phyloP scores from a whole-genome alignment of 2,329 filamentous ascomycete species.

The Fusarium marasasianum region DNA sequence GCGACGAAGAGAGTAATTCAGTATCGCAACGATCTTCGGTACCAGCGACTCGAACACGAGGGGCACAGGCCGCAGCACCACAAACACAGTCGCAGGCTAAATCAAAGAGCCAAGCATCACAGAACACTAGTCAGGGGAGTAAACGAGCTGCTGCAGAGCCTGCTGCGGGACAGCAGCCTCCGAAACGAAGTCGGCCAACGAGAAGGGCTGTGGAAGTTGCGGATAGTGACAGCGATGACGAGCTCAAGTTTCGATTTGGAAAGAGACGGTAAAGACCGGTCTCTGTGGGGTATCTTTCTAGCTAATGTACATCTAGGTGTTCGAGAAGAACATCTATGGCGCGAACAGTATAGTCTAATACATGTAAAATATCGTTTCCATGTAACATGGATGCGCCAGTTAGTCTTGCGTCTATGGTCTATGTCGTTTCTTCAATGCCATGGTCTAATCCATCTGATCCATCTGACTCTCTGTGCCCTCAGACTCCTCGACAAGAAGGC shows the following conservation, averaged over 20 bases:
- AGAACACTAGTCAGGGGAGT: slow-evolving; percentile 41
- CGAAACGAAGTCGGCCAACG: slow-evolving; percentile 47
- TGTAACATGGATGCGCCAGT: neutral
- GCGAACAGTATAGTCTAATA: slow-evolving; percentile 14
- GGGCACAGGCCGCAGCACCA: slow-evolving; percentile 34
- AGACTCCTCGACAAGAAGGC: slow-evolving; percentile 68
- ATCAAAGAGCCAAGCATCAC: slow-evolving; percentile 43
- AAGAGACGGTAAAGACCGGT: slow-evolving; percentile 53
- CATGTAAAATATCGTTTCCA: neutral
- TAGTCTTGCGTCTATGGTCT: neutral
- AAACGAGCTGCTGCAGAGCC: slow-evolving; percentile 49
- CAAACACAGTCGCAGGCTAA: slow-evolving; percentile 45
- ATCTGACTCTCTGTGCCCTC: slow-evolving; percentile 56
- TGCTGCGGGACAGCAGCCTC: slow-evolving; percentile 41
- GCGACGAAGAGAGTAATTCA: slow-evolving; percentile 45
- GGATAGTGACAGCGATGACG: slow-evolving; percentile 64
- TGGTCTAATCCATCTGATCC: slow-evolving; percentile 68
- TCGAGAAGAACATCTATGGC: slow-evolving; percentile 19
- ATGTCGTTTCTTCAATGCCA: neutral
- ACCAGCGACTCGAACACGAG: slow-evolving; percentile 36
- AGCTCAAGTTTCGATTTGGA: slow-evolving; percentile 65
- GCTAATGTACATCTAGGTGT: slow-evolving; percentile 39
- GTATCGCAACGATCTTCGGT: neutral
- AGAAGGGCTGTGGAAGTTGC: slow-evolving; percentile 49
- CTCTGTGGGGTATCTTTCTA: slow-evolving; percentile 48